Conservation (phyloP, 192 early-diverging fungal genomes). For the Gamsiella multidivaricata region DNA sequence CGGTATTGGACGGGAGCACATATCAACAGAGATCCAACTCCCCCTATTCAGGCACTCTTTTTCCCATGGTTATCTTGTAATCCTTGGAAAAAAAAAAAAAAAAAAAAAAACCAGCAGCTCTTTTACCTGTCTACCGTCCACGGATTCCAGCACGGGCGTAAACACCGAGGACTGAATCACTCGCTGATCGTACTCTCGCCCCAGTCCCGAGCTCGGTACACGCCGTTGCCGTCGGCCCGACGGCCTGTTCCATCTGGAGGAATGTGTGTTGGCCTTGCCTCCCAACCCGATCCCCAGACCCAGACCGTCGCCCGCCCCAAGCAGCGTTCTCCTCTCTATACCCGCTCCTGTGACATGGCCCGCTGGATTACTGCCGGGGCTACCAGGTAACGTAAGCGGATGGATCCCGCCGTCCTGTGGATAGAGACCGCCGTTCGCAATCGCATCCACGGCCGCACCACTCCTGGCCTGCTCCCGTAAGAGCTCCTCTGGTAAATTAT, state of each 20-base stretch:
- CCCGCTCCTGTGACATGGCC: conserved; percentile 2
- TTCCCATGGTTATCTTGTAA: background rate
- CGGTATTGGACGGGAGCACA: background rate
- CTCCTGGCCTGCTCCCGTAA: conserved; percentile 43
- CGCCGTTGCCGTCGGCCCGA: conserved; percentile 24
- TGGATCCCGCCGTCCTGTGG: background rate
- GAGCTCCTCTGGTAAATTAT: conserved; percentile 47
- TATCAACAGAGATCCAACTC: background rate
- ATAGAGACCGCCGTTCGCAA: background rate
- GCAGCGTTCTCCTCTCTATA: conserved; percentile 32
- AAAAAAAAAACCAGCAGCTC: background rate
- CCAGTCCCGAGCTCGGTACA: conserved; percentile 29
- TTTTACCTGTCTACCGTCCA: conserved; percentile 29
- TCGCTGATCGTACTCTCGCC: conserved; percentile 39
- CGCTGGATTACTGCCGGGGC: background rate
- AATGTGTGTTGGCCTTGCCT: conserved; percentile 23
- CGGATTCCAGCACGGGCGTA: conserved; percentile 27
- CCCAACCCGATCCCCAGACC: conserved; percentile 43
- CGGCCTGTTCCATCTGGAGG: conserved; percentile 20
- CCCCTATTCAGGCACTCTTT: background rate
- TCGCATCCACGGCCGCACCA: conserved; percentile 28
- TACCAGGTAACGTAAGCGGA: background rate
- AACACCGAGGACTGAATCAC: conserved; percentile 50
- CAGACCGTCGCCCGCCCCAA: conserved; percentile 40
- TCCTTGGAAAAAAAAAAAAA: background rate